phyloP scores from a whole-genome alignment of 2,329 filamentous ascomycete species.

The Fonsecaea erecta region DNA sequence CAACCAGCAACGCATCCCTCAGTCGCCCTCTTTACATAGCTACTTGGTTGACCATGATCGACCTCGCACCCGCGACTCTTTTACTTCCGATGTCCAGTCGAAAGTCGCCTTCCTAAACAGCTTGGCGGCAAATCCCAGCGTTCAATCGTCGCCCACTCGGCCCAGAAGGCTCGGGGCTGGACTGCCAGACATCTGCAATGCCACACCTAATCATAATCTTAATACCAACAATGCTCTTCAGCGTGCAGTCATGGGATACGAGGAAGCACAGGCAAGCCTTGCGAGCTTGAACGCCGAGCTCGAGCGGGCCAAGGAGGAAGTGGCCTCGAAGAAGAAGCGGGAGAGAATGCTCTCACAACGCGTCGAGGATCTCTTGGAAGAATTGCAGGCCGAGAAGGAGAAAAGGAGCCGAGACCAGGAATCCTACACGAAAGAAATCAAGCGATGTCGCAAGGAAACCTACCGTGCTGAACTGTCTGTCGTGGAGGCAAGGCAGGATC shows the following conservation, averaged over 20 bases:
- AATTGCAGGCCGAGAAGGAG: constrained; percentile 57
- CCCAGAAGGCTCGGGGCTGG: constrained; percentile 10
- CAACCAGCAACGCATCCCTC: constrained; percentile 52
- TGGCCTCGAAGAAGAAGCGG: constrained; percentile 49
- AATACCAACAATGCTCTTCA: constrained; percentile 48
- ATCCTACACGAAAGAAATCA: constrained; percentile 62
- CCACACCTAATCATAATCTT: constrained; percentile 40
- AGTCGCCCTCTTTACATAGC: constrained; percentile 47
- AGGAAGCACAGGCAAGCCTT: constrained; percentile 50
- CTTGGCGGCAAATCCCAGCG: constrained; percentile 41
- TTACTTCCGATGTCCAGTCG: constrained; percentile 51
- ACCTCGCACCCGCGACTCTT: constrained; percentile 44
- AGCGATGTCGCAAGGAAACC: constrained; percentile 61
- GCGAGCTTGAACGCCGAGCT: constrained; percentile 44
- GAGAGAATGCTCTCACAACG: constrained; percentile 52
- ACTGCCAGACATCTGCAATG: constrained; percentile 32
- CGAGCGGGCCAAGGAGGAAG: constrained; percentile 48
- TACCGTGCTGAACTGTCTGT: constrained; percentile 61
- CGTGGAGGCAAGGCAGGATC: constrained; percentile 60
- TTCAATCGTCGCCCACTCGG: constrained; percentile 27
- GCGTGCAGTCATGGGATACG: constrained; percentile 51
- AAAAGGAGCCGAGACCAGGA: constrained; percentile 53
- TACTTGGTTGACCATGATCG: constrained; percentile 30
- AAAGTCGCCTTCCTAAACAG: constrained; percentile 56
- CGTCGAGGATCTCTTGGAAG: constrained; percentile 55